phyloP scores from a whole-genome alignment of 345 rosid species.

The Kernera saxatilis region DNA sequence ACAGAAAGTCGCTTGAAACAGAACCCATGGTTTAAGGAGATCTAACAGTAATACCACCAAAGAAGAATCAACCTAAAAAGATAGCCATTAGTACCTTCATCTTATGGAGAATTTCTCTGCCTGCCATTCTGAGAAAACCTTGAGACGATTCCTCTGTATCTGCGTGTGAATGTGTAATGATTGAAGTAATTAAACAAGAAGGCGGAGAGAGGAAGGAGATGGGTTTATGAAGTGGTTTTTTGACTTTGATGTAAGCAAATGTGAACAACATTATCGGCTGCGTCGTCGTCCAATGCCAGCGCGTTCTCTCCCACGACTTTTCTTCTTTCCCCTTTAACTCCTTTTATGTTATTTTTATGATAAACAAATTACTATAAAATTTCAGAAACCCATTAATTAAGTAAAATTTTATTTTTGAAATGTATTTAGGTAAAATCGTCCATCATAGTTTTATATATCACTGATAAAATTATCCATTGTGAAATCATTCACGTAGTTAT shows the following conservation, averaged over 20 bases:
- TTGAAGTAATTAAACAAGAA: not conserved
- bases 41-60: not conserved
- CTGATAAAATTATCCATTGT: no score
- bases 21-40: not conserved
- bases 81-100: slow-evolving; percentile 65
- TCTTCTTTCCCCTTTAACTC: slow-evolving; percentile 2
- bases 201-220: not conserved
- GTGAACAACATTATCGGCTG: slow-evolving; percentile 33
- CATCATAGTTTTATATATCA: no score
- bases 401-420: no score
- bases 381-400: no score
- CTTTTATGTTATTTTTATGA: not conserved
- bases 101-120: slow-evolving; percentile 68
- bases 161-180: not conserved
- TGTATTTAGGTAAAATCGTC: no score
- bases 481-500: no score
- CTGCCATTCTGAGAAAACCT: slow-evolving; percentile 35
- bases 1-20: not conserved
- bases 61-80: not conserved
- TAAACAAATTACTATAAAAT: not conserved
- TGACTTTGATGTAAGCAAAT: slow-evolving; percentile 17
- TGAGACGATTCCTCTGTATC: slow-evolving; percentile 1
- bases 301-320: slow-evolving; percentile 52
- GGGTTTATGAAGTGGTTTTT: slow-evolving; percentile 16
- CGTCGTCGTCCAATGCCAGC: slow-evolving; percentile 28